Evolutionary conservation across 2,329 filamentous ascomycete genomes (phyloP).

Genomic region (Nigrospora osmanthi): DNA sequence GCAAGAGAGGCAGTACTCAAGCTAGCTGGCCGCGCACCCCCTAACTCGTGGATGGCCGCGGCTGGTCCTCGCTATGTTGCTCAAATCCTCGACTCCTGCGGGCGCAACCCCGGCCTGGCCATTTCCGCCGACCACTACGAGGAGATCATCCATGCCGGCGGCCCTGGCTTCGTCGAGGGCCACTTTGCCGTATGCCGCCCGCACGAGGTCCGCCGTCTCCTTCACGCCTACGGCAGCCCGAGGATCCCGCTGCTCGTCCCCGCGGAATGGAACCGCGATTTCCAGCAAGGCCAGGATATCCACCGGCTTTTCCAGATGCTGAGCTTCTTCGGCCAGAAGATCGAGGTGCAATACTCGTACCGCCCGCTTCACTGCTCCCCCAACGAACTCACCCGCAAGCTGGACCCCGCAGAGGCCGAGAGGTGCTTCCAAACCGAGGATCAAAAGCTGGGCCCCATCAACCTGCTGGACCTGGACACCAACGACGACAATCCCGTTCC

Average conservation of each 20-base stretch:
- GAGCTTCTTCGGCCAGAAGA: conserved; percentile 1
- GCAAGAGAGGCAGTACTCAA: not conserved
- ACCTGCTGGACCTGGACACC: conserved; percentile 2
- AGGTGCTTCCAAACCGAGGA: not conserved
- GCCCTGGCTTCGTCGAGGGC: conserved; percentile 1
- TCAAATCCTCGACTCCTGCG: not conserved
- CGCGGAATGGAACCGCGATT: not conserved
- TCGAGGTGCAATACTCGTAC: conserved; percentile 1
- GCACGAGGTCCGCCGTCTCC: not conserved
- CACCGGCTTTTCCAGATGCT: not conserved
- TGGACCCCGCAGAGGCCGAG: conserved; percentile 1
- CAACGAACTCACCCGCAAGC: not conserved
- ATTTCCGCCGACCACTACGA: conserved; percentile 1
- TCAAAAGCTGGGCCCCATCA: not conserved
- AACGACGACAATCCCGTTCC: conserved; percentile 1
- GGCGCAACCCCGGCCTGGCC: conserved; percentile 1
- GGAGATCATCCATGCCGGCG: not conserved
- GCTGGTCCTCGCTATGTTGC: not conserved
- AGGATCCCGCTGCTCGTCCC: not conserved
- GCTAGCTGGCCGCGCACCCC: not conserved
- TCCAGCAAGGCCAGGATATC: not conserved
- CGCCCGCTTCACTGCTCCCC: not conserved
- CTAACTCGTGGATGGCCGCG: not conserved
- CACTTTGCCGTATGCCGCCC: conserved; percentile 1
- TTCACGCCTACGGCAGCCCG: not conserved